A percentile compares a stretch with the other conserved stretches of the same genome.
These are phyloP conservation scores for Cryptosporidium viatorum DNA, from an alignment of 169 alveolate genomes.

Conservation along the genomic window DNA sequence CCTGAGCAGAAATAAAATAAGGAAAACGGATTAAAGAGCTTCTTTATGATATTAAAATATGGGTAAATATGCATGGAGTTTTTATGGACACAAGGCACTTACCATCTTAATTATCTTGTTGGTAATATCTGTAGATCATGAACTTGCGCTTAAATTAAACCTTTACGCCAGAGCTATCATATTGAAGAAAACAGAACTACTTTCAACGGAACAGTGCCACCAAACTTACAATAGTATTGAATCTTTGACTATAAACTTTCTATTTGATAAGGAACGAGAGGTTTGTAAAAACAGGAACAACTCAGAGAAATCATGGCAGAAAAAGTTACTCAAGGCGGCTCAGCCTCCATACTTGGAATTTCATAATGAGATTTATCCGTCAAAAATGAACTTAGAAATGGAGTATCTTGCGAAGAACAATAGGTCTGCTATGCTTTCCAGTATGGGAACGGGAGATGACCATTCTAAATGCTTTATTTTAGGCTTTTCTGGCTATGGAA, in stretches of 20 bases:
- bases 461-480: slow-evolving; percentile 57
- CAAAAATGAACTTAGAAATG: slow-evolving; percentile 22
- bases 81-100: neutral
- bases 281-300: slow-evolving; percentile 1
- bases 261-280: slow-evolving; percentile 6
- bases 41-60: neutral
- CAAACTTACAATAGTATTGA: slow-evolving; percentile 9
- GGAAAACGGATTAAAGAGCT: neutral
- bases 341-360: slow-evolving; percentile 57
- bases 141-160: neutral
- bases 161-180: slow-evolving; percentile 7
- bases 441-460: slow-evolving; percentile 62
- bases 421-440: slow-evolving; percentile 52
- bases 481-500: slow-evolving; percentile 67
- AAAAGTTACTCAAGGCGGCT: slow-evolving; percentile 37
- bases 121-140: neutral
- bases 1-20: neutral
- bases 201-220: slow-evolving; percentile 42
- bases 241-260: slow-evolving; percentile 6
- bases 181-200: slow-evolving; percentile 1
- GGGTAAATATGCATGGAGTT: too few species aligned
- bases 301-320: slow-evolving; percentile 34
- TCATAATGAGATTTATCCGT: slow-evolving; percentile 37
- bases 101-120: neutral
- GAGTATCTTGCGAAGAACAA: slow-evolving; percentile 1